Conservation (phyloP, 306 rosid species). For the Begonia fuchsioides region DNA sequence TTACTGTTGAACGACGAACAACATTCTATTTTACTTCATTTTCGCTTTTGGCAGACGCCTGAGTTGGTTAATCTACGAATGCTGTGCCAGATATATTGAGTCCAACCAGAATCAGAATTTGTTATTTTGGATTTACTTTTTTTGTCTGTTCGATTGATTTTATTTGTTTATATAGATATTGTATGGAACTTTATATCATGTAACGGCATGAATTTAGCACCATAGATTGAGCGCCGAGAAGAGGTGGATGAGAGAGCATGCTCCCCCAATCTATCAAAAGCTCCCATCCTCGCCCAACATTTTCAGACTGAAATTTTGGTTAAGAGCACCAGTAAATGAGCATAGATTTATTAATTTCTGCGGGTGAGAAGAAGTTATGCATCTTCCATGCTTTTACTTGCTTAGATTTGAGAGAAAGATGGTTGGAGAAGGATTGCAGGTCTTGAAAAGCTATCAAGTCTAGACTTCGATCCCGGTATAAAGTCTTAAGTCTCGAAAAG, state of each 20-base stretch:
- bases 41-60: no score
- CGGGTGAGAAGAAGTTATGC: slow-evolving; percentile 24
- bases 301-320: background rate
- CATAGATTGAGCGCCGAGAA: slow-evolving; percentile 3
- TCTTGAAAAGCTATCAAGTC: slow-evolving; percentile 62
- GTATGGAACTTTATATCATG: background rate
- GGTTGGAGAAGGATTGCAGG: slow-evolving; percentile 24
- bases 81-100: no score
- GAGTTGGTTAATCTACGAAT: no score
- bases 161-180: background rate
- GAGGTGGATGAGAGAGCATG: slow-evolving; percentile 8
- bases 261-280: slow-evolving; percentile 4
- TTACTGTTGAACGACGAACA: no score
- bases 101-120: background rate
- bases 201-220: slow-evolving; percentile 7
- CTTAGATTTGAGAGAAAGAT: slow-evolving; percentile 41
- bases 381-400: slow-evolving; percentile 29
- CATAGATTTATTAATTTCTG: slow-evolving; percentile 8
- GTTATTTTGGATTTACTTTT: slow-evolving; percentile 1
- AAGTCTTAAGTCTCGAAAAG: no score
- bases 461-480: slow-evolving; percentile 50
- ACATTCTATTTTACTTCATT: no score
- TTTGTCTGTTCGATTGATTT: background rate
- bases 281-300: slow-evolving; percentile 1
- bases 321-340: background rate